These are phyloP conservation scores for Ehretia macrophylla DNA, from an alignment of 257 asterid species.

Conservation along the genomic window DNA sequence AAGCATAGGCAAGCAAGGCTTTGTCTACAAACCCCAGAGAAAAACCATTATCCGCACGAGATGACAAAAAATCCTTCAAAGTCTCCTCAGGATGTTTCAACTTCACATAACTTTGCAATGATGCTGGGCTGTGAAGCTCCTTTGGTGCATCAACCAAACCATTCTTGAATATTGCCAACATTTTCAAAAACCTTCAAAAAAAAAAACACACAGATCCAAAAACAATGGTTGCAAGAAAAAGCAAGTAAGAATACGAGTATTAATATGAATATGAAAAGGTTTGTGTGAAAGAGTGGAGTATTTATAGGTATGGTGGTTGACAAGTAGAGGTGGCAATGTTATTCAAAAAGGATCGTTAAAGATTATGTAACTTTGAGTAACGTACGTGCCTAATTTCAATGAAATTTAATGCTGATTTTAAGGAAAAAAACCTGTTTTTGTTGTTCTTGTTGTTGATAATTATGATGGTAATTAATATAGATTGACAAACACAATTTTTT, in stretches of 20 bases:
- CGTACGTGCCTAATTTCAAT: neutral
- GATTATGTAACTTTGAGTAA: neutral
- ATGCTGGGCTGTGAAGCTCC: conserved; percentile 73
- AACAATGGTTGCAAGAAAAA: neutral
- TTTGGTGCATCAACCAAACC: conserved; percentile 72
- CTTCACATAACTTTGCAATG: conserved; percentile 19
- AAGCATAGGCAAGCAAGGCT: conserved; percentile 57
- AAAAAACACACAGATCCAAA: neutral
- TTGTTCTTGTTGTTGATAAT: too few species aligned
- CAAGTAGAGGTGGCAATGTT: conserved; percentile 40
- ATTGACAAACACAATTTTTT: too few species aligned
- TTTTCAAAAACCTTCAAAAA: conserved; percentile 16
- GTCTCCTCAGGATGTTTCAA: conserved; percentile 43
- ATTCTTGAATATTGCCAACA: conserved; percentile 80
- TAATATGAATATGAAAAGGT: neutral
- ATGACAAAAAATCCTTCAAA: conserved; percentile 53
- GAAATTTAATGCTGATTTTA: neutral
- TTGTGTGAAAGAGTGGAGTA: conserved; percentile 22
- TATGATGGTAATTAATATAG: too few species aligned
- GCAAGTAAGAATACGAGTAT: conserved; percentile 11
- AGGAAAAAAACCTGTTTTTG: too few species aligned
- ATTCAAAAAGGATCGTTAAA: conserved; percentile 34
- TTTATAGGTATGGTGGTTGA: conserved; percentile 31
- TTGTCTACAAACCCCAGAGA: conserved; percentile 57
- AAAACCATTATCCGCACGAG: conserved; percentile 45